A percentile compares a stretch with the other conserved stretches of the same genome.
Evolutionary conservation across 495 filamentous ascomycete species (phyloP).

Genomic region (Penicillium lagena): DNA sequence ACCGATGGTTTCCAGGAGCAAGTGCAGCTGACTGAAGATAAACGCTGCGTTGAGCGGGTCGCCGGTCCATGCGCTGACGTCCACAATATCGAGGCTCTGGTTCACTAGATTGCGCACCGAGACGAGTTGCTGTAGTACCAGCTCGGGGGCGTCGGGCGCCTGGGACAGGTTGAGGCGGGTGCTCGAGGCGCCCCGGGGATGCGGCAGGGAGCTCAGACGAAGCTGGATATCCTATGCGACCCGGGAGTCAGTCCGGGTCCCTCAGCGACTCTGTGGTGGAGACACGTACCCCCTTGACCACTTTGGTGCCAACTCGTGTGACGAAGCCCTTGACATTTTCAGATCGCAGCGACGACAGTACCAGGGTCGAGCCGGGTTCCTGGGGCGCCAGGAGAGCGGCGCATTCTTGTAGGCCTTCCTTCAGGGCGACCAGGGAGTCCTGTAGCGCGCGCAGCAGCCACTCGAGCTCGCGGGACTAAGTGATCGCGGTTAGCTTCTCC

Average conservation of each 20-base stretch:
- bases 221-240: slow-evolving; percentile 41
- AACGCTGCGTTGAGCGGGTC: slow-evolving; percentile 54
- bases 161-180: slow-evolving; percentile 52
- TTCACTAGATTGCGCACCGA: slow-evolving; percentile 68
- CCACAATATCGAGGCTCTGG: slow-evolving; percentile 69
- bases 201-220: slow-evolving; percentile 41
- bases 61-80: slow-evolving; percentile 64
- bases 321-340: slow-evolving; percentile 89
- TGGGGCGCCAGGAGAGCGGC: slow-evolving; percentile 72
- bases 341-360: slow-evolving; percentile 76
- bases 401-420: slow-evolving; percentile 85
- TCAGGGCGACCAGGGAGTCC: slow-evolving; percentile 68
- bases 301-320: slow-evolving; percentile 69
- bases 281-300: slow-evolving; percentile 66
- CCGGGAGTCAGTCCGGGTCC: too few relatives aligned
- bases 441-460: slow-evolving; percentile 82
- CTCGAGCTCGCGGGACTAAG: slow-evolving; percentile 68
- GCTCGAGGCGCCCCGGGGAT: slow-evolving; percentile 36
- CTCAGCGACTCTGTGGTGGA: too few relatives aligned
- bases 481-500: slow-evolving; percentile 19
- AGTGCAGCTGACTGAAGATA: slow-evolving; percentile 70
- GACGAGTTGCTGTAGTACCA: slow-evolving; percentile 62
- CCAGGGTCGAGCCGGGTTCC: slow-evolving; percentile 79
- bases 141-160: slow-evolving; percentile 38
- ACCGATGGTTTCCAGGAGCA: slow-evolving; percentile 67